Percentiles rank a stretch among this genome's conserved stretches.
phyloP scores from a whole-genome alignment of 2,329 filamentous ascomycete genomes.

The Orbilia quercus region DNA sequence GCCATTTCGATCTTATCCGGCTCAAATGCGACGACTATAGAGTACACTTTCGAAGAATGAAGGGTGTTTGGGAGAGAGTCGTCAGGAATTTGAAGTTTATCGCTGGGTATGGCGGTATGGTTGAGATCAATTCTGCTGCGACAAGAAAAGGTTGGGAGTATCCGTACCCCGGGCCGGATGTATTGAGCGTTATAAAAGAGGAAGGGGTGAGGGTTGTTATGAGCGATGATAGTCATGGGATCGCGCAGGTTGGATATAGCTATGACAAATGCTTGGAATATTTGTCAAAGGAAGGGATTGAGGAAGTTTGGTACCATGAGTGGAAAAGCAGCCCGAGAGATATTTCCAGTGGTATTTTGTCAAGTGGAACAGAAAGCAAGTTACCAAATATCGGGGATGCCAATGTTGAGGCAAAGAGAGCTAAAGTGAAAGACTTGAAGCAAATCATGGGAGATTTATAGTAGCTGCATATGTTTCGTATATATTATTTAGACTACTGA shows the following conservation, averaged over 20 bases:
- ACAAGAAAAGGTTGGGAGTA: conserved; percentile 89
- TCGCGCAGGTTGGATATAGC: conserved; percentile 87
- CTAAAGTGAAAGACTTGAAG: conserved; percentile 21
- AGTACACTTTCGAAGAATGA: conserved; percentile 20
- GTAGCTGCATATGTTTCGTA: background rate
- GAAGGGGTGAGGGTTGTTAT: conserved; percentile 81
- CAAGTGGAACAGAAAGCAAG: background rate
- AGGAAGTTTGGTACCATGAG: conserved; percentile 65
- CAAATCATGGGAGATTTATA: background rate
- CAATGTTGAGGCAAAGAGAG: conserved; percentile 31
- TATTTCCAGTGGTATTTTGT: conserved; percentile 19
- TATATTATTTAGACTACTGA: too few species aligned
- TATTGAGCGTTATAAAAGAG: conserved; percentile 77
- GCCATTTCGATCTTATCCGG: conserved; percentile 92
- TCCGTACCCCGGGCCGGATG: conserved; percentile 83
- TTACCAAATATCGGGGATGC: conserved; percentile 21
- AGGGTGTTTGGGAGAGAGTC: conserved; percentile 27
- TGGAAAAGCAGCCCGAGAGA: conserved; percentile 24
- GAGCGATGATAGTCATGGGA: conserved; percentile 93
- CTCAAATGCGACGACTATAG: conserved; percentile 77
- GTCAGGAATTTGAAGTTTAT: conserved; percentile 79
- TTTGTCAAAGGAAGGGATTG: conserved; percentile 74
- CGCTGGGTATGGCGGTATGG: conserved; percentile 77
- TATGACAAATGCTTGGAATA: conserved; percentile 78
- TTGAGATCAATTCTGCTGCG: conserved; percentile 90